phyloP scores from a whole-genome alignment of 805 yeast genomes.

The Monosporozyma solicola region DNA sequence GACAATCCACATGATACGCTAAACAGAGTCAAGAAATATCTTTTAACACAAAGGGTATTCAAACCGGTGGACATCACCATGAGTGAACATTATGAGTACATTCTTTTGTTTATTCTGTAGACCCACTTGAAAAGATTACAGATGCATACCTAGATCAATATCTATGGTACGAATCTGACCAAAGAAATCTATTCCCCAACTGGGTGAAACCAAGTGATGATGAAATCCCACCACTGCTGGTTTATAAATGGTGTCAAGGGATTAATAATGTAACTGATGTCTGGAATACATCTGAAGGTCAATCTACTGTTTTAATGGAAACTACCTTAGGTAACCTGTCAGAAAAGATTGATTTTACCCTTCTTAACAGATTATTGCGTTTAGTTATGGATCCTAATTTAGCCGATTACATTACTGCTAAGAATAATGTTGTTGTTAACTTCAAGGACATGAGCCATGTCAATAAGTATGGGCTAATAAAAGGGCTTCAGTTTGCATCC shows the following conservation, averaged over 20 bases:
- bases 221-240: slow-evolving; percentile 86
- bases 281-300: slow-evolving; percentile 72
- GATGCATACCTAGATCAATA: slow-evolving; percentile 96
- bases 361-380: slow-evolving; percentile 71
- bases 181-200: slow-evolving; percentile 78
- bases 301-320: slow-evolving; percentile 77
- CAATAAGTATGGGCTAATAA: slow-evolving; percentile 76
- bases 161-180: slow-evolving; percentile 91
- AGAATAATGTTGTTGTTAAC: slow-evolving; percentile 70
- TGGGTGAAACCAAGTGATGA: slow-evolving; percentile 95
- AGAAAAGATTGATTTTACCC: slow-evolving; percentile 82
- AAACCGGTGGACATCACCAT: slow-evolving; percentile 80
- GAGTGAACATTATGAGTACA: slow-evolving; percentile 82
- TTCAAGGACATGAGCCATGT: slow-evolving; percentile 94
- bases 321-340: slow-evolving; percentile 60
- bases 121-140: slow-evolving; percentile 88
- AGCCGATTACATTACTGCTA: slow-evolving; percentile 91
- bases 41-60: slow-evolving; percentile 84
- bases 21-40: slow-evolving; percentile 69
- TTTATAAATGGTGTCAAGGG: slow-evolving; percentile 91
- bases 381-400: slow-evolving; percentile 80
- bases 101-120: slow-evolving; percentile 83
- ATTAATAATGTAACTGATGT: slow-evolving; percentile 67
- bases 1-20: slow-evolving; percentile 94
- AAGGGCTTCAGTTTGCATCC: slow-evolving; percentile 86